A percentile compares a stretch with the other conserved stretches of the same genome.
Conservation (phyloP, 2,329 filamentous ascomycete species). For the Exophiala mesophila region DNA sequence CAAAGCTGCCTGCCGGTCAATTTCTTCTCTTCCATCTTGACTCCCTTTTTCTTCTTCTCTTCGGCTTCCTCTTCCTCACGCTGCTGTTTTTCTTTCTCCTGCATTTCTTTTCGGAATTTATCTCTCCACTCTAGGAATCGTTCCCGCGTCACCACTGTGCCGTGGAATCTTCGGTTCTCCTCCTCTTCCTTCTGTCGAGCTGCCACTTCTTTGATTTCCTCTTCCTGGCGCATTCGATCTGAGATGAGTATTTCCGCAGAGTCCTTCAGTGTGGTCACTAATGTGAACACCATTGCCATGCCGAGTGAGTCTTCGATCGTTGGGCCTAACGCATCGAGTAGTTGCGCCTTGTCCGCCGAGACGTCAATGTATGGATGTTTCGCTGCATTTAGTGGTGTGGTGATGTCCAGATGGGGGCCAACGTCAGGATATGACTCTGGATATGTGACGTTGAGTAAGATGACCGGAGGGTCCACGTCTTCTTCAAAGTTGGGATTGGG, state of each 20-base stretch:
- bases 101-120: slow-evolving; percentile 73
- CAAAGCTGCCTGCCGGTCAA: slow-evolving; percentile 72
- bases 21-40: slow-evolving; percentile 61
- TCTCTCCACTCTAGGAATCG: slow-evolving; percentile 79
- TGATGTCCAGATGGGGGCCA: slow-evolving; percentile 75
- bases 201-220: slow-evolving; percentile 50
- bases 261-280: slow-evolving; percentile 84
- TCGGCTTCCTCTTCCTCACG: slow-evolving; percentile 73
- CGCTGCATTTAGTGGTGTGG: slow-evolving; percentile 63
- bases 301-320: slow-evolving; percentile 88
- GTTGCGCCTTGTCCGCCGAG: slow-evolving; percentile 67
- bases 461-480: slow-evolving; percentile 57
- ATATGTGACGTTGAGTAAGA: slow-evolving; percentile 82
- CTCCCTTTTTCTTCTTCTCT: slow-evolving; percentile 72
- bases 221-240: slow-evolving; percentile 63
- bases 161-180: slow-evolving; percentile 96
- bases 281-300: slow-evolving; percentile 95
- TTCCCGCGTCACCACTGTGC: slow-evolving; percentile 80
- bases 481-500: slow-evolving; percentile 58
- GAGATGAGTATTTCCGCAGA: slow-evolving; percentile 78
- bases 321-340: slow-evolving; percentile 66
- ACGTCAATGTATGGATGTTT: slow-evolving; percentile 72
- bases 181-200: slow-evolving; percentile 67
- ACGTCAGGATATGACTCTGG: slow-evolving; percentile 88
- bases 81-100: slow-evolving; percentile 61